Evolutionary conservation across 108 stramenopile genomes (phyloP).

Genomic region (Licmophora abbreviata): DNA sequence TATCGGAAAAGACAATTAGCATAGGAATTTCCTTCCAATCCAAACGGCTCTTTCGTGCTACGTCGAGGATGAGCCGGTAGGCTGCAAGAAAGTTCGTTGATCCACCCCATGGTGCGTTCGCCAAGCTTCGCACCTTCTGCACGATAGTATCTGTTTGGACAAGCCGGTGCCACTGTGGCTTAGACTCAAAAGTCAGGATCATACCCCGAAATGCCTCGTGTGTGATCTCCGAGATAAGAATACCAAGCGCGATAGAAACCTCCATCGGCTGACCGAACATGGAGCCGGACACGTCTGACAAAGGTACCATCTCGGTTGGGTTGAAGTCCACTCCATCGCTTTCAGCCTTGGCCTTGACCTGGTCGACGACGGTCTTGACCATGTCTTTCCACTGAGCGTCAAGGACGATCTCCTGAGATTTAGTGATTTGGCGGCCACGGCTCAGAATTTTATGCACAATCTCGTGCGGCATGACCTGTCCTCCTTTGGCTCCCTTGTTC

Average conservation of each 20-base stretch:
- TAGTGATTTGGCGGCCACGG: slow-evolving; percentile 2
- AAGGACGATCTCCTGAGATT: slow-evolving; percentile 9
- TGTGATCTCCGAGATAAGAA: slow-evolving; percentile 27
- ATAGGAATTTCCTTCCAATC: slow-evolving; percentile 18
- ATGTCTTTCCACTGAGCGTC: slow-evolving; percentile 40
- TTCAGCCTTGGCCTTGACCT: slow-evolving; percentile 13
- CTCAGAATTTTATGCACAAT: slow-evolving; percentile 25
- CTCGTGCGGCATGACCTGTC: slow-evolving; percentile 34
- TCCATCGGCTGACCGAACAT: slow-evolving; percentile 45
- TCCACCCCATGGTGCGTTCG: slow-evolving; percentile 33
- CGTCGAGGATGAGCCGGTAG: slow-evolving; percentile 19
- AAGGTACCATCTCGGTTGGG: slow-evolving; percentile 26
- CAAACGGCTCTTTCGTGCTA: slow-evolving; percentile 8
- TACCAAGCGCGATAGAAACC: slow-evolving; percentile 40
- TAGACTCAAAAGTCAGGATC: slow-evolving; percentile 32
- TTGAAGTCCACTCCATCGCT: slow-evolving; percentile 12
- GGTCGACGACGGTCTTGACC: slow-evolving; percentile 13
- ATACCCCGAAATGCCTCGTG: slow-evolving; percentile 19
- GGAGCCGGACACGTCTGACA: slow-evolving; percentile 40
- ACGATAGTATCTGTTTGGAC: slow-evolving; percentile 5
- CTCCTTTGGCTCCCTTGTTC: slow-evolving; percentile 30
- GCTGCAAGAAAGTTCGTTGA: slow-evolving; percentile 35
- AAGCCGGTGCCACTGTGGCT: slow-evolving; percentile 27
- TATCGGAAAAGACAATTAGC: slow-evolving; percentile 43
- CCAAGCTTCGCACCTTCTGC: slow-evolving; percentile 19